phyloP scores from a whole-genome alignment of 2,329 filamentous ascomycete genomes.

The Penicillium aurantiogriseum region DNA sequence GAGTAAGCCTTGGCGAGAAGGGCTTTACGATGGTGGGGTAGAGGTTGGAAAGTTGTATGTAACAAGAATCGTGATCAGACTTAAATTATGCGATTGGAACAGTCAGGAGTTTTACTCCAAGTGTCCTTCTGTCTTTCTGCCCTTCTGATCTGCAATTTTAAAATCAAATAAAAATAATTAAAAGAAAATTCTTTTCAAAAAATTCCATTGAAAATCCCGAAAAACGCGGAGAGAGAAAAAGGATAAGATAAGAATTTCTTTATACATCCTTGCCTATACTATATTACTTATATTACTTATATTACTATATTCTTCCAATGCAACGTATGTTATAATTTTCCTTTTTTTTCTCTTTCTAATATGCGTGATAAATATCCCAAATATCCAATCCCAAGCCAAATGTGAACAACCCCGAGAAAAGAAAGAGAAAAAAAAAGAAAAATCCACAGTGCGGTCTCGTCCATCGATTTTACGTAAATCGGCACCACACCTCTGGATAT shows the following conservation, averaged over 20 bases:
- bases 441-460: slow-evolving; percentile 11
- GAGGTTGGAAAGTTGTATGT: slow-evolving; percentile 26
- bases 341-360: neutral
- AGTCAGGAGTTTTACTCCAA: slow-evolving; percentile 9
- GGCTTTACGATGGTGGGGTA: slow-evolving; percentile 25
- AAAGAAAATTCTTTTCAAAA: neutral
- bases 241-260: slow-evolving; percentile 15
- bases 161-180: neutral
- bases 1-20: slow-evolving; percentile 28
- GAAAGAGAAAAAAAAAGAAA: neutral
- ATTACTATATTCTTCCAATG: too few species aligned
- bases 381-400: neutral
- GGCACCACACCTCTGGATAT: slow-evolving; percentile 17
- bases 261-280: neutral
- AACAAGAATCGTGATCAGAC: slow-evolving; percentile 26
- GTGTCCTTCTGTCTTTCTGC: too few species aligned
- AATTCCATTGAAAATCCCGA: neutral
- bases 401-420: neutral
- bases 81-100: slow-evolving; percentile 26
- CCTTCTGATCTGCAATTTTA: slow-evolving; percentile 10
- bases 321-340: neutral
- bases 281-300: too few species aligned
- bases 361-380: neutral
- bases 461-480: slow-evolving; percentile 45
- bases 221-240: slow-evolving; percentile 10